Percentiles rank a stretch among this genome's conserved stretches.
Evolutionary conservation across 1,284 basidiomycete genomes (phyloP).

Genomic region (Naganishia albida): DNA sequence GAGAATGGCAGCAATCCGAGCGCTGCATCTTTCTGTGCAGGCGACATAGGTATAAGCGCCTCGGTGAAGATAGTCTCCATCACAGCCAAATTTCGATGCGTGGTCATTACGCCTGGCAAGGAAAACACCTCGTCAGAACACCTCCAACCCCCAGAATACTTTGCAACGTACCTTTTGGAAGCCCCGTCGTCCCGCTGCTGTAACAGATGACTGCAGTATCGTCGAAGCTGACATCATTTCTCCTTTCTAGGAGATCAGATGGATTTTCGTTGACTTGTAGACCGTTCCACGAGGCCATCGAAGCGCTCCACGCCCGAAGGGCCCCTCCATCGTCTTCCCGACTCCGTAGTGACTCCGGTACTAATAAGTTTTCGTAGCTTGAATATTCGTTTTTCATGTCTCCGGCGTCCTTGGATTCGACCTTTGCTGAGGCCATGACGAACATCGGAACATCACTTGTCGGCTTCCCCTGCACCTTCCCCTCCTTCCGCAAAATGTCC

Average conservation of each 20-base stretch:
- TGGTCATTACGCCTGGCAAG: constrained; percentile 28
- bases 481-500: constrained; percentile 28
- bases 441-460: constrained; percentile 33
- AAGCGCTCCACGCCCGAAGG: constrained; percentile 12
- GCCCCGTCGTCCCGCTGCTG: constrained; percentile 62
- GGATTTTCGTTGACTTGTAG: constrained; percentile 19
- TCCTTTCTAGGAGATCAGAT: neutral
- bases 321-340: neutral
- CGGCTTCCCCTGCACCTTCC: constrained; percentile 20
- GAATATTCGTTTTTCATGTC: neutral
- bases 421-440: neutral
- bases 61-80: constrained; percentile 55
- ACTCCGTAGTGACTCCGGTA: neutral
- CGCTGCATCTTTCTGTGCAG: constrained; percentile 56
- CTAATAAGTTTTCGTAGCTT: constrained; percentile 21
- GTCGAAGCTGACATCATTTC: constrained; percentile 38
- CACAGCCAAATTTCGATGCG: constrained; percentile 29
- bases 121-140: neutral
- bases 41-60: constrained; percentile 53
- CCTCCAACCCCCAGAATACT: neutral
- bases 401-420: neutral
- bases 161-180: constrained; percentile 45
- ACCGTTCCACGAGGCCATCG: constrained; percentile 31
- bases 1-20: constrained; percentile 64
- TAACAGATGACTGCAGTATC: constrained; percentile 67